Conservation (phyloP, 202 grass and related monocot species). For the Bolboschoenoplectus hybrid region DNA sequence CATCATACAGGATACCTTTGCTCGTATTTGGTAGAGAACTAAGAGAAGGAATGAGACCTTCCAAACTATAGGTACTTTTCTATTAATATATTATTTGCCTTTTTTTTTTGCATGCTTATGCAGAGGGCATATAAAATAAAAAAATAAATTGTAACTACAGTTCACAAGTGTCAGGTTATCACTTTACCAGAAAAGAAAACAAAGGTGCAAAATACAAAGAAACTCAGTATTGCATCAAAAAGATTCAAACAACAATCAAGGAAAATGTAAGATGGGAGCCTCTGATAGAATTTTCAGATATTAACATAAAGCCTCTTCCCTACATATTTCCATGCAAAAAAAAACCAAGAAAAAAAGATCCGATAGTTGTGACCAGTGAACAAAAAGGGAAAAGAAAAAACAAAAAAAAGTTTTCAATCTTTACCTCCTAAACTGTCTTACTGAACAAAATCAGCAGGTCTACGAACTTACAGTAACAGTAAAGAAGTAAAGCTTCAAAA, state of each 20-base stretch:
- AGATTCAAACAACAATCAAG: not conserved
- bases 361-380: not conserved
- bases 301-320: not conserved
- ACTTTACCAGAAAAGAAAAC: not conserved
- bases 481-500: constrained; percentile 98
- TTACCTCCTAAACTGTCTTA: constrained; percentile 13
- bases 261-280: not conserved
- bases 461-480: constrained; percentile 71
- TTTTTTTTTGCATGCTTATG: no score
- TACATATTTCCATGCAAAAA: not conserved
- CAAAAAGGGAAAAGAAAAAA: not conserved
- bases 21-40: no score
- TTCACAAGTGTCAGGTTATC: not conserved
- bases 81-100: no score
- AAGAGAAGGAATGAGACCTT: no score
- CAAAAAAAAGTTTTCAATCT: not conserved
- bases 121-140: not conserved
- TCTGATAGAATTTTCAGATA: constrained; percentile 18
- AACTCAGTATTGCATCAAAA: not conserved
- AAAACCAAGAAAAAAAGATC: not conserved
- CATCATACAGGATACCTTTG: no score
- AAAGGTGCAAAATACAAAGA: not conserved
- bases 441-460: not conserved
- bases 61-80: no score
- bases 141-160: not conserved